Conservation (phyloP, 208 protist genomes). For the Crithidia sp. region DNA sequence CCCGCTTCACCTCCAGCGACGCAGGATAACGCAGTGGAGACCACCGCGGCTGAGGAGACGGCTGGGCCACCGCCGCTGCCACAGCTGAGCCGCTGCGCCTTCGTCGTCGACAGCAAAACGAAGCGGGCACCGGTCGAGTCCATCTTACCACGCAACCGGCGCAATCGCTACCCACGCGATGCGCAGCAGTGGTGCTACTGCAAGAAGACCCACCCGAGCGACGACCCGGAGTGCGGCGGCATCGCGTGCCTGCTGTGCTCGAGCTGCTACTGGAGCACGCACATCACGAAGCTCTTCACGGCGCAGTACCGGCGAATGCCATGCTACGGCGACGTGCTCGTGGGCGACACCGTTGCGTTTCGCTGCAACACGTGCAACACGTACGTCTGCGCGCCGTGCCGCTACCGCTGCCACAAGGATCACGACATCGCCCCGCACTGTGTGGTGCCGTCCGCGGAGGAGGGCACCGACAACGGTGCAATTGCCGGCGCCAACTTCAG, state of each 20-base stretch:
- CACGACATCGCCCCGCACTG: constrained; percentile 53
- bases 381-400: constrained; percentile 77
- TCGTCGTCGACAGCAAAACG: constrained; percentile 75
- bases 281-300: constrained; percentile 68
- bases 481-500: constrained; percentile 59
- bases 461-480: constrained; percentile 57
- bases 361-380: constrained; percentile 73
- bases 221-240: constrained; percentile 71
- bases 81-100: constrained; percentile 59
- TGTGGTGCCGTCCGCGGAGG: constrained; percentile 40
- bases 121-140: constrained; percentile 45
- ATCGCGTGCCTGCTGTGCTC: constrained; percentile 82
- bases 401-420: constrained; percentile 82
- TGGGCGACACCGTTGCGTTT: constrained; percentile 73
- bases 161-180: constrained; percentile 82
- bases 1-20: not conserved
- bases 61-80: constrained; percentile 17
- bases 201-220: constrained; percentile 50
- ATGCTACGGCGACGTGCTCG: constrained; percentile 83
- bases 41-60: not conserved
- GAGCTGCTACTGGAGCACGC: constrained; percentile 80
- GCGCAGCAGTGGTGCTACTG: constrained; percentile 83
- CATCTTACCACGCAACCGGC: constrained; percentile 60
- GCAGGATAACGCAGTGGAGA: not conserved
- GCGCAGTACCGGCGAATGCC: constrained; percentile 61